Evolutionary conservation across 2,329 filamentous ascomycete genomes (phyloP), one percentile per base, ranked within the genome.

Genomic region (Venturia aucupariae): DNA sequence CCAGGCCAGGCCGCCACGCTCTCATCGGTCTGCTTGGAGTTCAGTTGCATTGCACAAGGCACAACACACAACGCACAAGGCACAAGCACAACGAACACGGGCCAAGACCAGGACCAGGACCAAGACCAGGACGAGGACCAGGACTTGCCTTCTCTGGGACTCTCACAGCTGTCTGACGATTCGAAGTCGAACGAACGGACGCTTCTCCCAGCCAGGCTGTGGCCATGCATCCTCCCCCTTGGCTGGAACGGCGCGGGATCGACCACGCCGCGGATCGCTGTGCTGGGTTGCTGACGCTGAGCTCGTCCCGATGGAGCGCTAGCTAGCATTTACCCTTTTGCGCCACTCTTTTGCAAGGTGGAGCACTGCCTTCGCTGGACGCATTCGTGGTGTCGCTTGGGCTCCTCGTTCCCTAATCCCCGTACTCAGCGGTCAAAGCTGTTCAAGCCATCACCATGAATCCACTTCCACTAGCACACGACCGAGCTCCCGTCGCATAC

Each of bases 211-310:
- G 27, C 27, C 51, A 57, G 30, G 51, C 51, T 57, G 51, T 57
- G 51, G 51, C 51, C 51, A 57, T 35, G 30, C 51, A 57, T 35
- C 11, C 7, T 30, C 48, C 46, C 46, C 46, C 46, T 51, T 51
- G 22, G 22, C 46, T 46, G 44, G 44, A 17, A 51, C 46, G 46
- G 15, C 51, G 30, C 51, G 27, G 51, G 51, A 57, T 57, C 51
- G 51, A n/a, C 51, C 51, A 38, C 51, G 30, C 51, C 51, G 51
- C 51, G 51, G 51, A 57, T 57, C 51, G 51, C 51, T 57, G 51
- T 1, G 51, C 51, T 55, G 51, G 51, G 51, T 54, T 54, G 48
- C 48, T 54, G 48, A 54, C 48, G 48, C 48, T 54, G 48, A 54
- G 48, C 48, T 54, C 39, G 30, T 60, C 59, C 59, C 22, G 27